phyloP scores from a whole-genome alignment of 164 flowering plant genomes.

The Taxillus chinensis region DNA sequence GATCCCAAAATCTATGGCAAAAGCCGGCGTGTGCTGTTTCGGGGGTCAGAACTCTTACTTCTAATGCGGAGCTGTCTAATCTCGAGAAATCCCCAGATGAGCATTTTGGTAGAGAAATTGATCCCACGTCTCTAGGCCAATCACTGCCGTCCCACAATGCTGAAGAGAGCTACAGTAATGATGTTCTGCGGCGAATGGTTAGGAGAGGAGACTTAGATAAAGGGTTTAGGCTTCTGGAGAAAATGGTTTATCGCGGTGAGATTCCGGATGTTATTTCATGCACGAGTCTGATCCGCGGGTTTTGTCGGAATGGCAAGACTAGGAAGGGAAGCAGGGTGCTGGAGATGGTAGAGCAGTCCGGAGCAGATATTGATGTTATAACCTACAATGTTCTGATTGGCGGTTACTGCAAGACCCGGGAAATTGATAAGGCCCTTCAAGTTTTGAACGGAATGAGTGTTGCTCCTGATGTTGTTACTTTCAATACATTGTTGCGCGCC shows the following conservation, averaged over 20 bases:
- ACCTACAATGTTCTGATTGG: constrained; percentile 81
- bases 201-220: constrained; percentile 59
- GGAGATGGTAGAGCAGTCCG: constrained; percentile 68
- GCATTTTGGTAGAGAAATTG: constrained; percentile 12
- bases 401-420: constrained; percentile 74
- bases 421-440: constrained; percentile 54
- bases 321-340: constrained; percentile 53
- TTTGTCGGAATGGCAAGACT: constrained; percentile 52
- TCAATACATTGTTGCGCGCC: constrained; percentile 60
- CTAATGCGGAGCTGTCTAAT: constrained; percentile 27
- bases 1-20: constrained; percentile 11
- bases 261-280: constrained; percentile 64
- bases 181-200: constrained; percentile 43
- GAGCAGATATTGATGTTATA: constrained; percentile 79
- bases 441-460: constrained; percentile 67
- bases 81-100: constrained; percentile 7
- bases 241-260: constrained; percentile 52
- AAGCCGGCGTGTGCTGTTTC: constrained; percentile 24
- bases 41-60: constrained; percentile 18
- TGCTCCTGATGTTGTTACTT: constrained; percentile 76
- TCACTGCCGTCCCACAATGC: constrained; percentile 14
- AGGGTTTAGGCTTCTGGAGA: constrained; percentile 46
- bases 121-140: not conserved
- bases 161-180: constrained; percentile 40
- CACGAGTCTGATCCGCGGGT: constrained; percentile 66